Conservation (phyloP, 305 asterid genomes). For the Fraxinus nigra region DNA sequence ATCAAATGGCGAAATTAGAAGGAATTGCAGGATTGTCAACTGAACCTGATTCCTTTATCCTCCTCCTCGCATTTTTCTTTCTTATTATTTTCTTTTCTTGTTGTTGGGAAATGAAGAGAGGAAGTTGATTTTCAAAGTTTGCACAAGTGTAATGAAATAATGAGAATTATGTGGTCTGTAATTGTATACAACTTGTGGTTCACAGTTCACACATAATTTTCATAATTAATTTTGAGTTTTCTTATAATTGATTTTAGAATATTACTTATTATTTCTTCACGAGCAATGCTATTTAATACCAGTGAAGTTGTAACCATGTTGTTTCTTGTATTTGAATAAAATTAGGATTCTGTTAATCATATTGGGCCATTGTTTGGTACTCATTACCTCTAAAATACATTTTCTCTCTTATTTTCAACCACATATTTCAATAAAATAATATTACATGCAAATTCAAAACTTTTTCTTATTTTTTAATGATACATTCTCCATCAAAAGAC, state of each 20-base stretch:
- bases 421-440: too few relatives aligned
- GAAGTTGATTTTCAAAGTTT: background rate
- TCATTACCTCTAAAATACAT: too few relatives aligned
- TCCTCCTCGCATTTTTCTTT: background rate
- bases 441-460: too few relatives aligned
- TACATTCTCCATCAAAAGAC: too few relatives aligned
- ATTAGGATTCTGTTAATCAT: background rate
- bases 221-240: background rate
- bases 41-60: background rate
- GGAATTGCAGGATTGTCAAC: conserved; percentile 34
- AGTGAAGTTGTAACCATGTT: background rate
- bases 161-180: background rate
- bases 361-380: background rate
- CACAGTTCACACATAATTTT: background rate
- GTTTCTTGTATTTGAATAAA: background rate
- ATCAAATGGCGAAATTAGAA: conserved; percentile 35
- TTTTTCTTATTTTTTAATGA: too few relatives aligned
- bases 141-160: background rate
- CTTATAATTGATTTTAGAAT: background rate
- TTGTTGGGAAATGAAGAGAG: background rate
- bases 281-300: background rate
- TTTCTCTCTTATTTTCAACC: too few relatives aligned
- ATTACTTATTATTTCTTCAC: background rate
- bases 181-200: background rate
- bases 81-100: background rate